Base-by-base conservation (phyloP, 2,329 filamentous ascomycete genomes). In the Hymenotorrendiella dingleyae region DNA sequence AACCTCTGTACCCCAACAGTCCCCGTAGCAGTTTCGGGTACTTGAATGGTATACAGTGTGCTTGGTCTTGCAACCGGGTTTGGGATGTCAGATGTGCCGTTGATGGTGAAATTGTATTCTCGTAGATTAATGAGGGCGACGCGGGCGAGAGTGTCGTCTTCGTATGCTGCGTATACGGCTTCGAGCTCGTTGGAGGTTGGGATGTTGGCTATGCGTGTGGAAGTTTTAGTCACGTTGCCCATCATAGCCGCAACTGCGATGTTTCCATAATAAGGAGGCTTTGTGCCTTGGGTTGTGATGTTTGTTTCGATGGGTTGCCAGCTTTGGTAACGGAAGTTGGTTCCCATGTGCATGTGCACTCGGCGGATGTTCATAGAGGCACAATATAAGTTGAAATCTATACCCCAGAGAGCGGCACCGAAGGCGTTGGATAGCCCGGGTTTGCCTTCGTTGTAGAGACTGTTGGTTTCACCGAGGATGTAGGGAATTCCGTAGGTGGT, bases 261-360 rank as follows among this genome's bases (percentile, higher is more conserved):
- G 57, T 75, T 77, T 12, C 76, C 78, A 52, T 84, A 83, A 58
- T 81, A 84, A 0, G 79, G 78, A 0, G 79, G 64, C 54, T 80
- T 81, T 16, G 78, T 82, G 11, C 76, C 78, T 2, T 68, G 64
- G 6, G 64, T 62, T 0, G 71, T 70, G 11, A 66, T 65, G 36
- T 64, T 57, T 0, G 76, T 80, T 4, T 63, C 54, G 33, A 80
- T 53, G 0, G 78, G 77, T 54, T 83, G 78, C 78, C 78, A 82
- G 35, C 68, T 64, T 46, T 67, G 67, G 56, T 82, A 82, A 6
- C 78, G 68, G 56, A 78, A 82, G 56, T 80, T 70, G 11, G 74
- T 80, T 9, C 78, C 79, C 64, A 75, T 72, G 60, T 84, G 80
- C 74, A 82, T 77, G 55, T 82, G 76, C 2, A 78, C 68, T 16